A percentile compares a stretch with the other conserved stretches of the same genome.
Conservation (phyloP, 257 asterid species). For the Plectranthus barbatus region DNA sequence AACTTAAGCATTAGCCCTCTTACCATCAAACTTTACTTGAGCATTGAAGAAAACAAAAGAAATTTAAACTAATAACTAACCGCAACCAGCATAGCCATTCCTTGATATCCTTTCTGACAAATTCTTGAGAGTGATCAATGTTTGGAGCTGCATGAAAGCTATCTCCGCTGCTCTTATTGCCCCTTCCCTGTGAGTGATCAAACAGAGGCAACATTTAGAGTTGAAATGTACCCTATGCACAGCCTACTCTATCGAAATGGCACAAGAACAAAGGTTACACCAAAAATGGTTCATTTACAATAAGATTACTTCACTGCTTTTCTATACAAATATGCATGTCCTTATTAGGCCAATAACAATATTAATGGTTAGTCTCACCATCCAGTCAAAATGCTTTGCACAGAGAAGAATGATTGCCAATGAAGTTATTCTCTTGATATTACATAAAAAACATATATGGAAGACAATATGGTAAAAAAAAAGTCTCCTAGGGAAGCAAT, state of each 20-base stretch:
- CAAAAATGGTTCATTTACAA: constrained; percentile 1
- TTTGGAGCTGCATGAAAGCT: constrained; percentile 98
- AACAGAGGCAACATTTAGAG: constrained; percentile 17
- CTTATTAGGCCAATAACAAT: not conserved
- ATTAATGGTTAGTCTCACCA: not conserved
- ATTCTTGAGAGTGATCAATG: constrained; percentile 96
- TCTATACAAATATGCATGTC: not conserved
- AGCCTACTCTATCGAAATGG: constrained; percentile 7
- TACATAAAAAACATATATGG: not conserved
- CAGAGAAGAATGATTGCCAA: not conserved
- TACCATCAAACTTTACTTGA: not conserved
- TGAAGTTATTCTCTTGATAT: not conserved
- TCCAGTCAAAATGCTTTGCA: not conserved
- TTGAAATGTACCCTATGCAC: not conserved
- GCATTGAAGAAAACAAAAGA: not conserved
- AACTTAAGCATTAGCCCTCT: not conserved
- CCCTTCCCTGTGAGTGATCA: constrained; percentile 63
- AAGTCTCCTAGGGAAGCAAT: not conserved
- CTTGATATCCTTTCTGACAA: constrained; percentile 83
- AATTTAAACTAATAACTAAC: constrained; percentile 30
- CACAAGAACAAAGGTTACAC: constrained; percentile 4
- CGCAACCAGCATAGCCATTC: constrained; percentile 92
- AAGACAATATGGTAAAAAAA: not conserved
- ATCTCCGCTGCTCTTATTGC: constrained; percentile 96
- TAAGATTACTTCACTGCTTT: not conserved